phyloP scores from a whole-genome alignment of 225 moss, liverwort and hornwort genomes.

The Takakia lepidozioides region DNA sequence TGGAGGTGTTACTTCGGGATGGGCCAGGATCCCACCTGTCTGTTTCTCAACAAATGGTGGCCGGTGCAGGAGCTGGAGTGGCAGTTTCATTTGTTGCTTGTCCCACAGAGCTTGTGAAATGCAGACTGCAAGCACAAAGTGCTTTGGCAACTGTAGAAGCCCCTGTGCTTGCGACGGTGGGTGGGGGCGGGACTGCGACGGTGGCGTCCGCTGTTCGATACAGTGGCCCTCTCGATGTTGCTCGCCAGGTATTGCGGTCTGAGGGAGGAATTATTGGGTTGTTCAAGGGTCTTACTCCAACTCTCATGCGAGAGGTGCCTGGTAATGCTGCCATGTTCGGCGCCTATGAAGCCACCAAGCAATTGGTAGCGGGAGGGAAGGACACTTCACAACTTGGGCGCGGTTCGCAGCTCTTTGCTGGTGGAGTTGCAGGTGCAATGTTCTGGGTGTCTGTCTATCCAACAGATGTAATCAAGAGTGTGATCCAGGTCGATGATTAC shows the following conservation, averaged over 20 bases:
- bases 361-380: conserved; percentile 69
- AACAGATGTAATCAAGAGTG: conserved; percentile 85
- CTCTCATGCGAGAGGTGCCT: conserved; percentile 86
- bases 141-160: conserved; percentile 43
- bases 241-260: conserved; percentile 63
- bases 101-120: conserved; percentile 53
- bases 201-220: conserved; percentile 47
- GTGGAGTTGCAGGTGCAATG: conserved; percentile 66
- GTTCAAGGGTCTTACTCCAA: conserved; percentile 79
- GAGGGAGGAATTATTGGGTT: conserved; percentile 75
- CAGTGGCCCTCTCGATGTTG: conserved; percentile 74
- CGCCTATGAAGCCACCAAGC: conserved; percentile 84
- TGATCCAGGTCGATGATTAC: conserved; percentile 83
- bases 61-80: conserved; percentile 52
- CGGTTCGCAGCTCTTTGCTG: conserved; percentile 64
- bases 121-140: conserved; percentile 84
- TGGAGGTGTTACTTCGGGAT: conserved; percentile 65
- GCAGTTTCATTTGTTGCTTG: conserved; percentile 47
- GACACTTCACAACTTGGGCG: conserved; percentile 71
- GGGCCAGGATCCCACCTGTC: conserved; percentile 42
- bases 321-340: conserved; percentile 94
- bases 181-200: conserved; percentile 22
- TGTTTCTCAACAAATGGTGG: conserved; percentile 29
- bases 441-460: conserved; percentile 87
- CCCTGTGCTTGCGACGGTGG: conserved; percentile 46